Evolutionary conservation across 148 eudicot genomes (phyloP).

Genomic region (Silene latifolia): DNA sequence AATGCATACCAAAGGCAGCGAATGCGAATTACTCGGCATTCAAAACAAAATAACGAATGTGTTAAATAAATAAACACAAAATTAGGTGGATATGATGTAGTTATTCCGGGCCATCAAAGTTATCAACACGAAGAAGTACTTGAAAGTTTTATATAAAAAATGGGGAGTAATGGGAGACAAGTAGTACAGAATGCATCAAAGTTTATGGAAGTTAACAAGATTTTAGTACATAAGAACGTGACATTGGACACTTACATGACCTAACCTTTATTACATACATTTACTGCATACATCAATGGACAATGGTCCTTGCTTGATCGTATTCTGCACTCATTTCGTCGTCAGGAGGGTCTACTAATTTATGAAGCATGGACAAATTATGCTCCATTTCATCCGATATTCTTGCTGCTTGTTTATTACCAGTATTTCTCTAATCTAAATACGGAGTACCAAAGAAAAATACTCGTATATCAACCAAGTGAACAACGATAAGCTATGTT

Average conservation of each 20-base stretch:
- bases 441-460: not conserved
- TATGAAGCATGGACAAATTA: too few relatives aligned
- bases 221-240: not conserved
- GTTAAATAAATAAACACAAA: too few relatives aligned
- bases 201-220: not conserved
- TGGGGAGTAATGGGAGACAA: not conserved
- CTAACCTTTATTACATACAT: not conserved
- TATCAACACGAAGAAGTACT: not conserved
- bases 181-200: conserved; percentile 1
- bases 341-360: not conserved
- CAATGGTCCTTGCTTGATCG: not conserved
- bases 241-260: not conserved
- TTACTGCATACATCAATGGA: too few relatives aligned
- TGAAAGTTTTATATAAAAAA: too few relatives aligned
- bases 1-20: too few relatives aligned
- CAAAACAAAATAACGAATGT: too few relatives aligned
- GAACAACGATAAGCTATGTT: too few relatives aligned
- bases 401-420: too few relatives aligned
- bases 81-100: too few relatives aligned
- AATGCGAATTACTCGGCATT: too few relatives aligned
- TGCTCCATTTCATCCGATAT: too few relatives aligned
- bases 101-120: not conserved
- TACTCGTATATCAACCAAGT: too few relatives aligned
- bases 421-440: not conserved
- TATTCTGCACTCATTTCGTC: not conserved